Evolutionary conservation across 2,329 filamentous ascomycete species (phyloP).

Genomic region (Fusarium drepaniforme): DNA sequence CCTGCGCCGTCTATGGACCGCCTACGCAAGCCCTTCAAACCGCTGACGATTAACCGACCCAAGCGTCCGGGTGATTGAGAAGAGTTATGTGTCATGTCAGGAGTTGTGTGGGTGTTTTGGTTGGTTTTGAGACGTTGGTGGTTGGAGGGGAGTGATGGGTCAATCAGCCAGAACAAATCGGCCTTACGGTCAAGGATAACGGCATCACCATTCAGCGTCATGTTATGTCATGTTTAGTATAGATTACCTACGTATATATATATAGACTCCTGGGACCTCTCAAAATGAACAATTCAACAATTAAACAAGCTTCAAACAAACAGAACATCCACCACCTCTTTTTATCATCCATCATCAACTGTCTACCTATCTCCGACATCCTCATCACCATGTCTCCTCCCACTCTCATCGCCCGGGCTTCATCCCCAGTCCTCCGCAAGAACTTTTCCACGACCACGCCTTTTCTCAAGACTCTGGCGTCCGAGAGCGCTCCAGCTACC

Average conservation of each 20-base stretch:
- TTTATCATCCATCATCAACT: background rate
- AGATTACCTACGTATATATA: constrained; percentile 6
- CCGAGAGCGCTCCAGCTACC: constrained; percentile 1
- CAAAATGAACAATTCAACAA: constrained; percentile 5
- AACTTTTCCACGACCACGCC: constrained; percentile 40
- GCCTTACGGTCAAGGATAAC: constrained; percentile 44
- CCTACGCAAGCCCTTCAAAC: constrained; percentile 68
- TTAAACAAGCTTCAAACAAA: constrained; percentile 5
- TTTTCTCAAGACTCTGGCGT: constrained; percentile 19
- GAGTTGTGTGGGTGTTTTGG: constrained; percentile 14
- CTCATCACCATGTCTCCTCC: constrained; percentile 34
- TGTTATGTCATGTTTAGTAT: background rate
- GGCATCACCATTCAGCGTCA: background rate
- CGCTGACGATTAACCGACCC: constrained; percentile 64
- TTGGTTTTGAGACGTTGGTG: constrained; percentile 13
- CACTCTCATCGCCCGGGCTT: constrained; percentile 32
- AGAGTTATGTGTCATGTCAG: constrained; percentile 10
- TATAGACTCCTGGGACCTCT: background rate
- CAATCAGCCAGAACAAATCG: background rate
- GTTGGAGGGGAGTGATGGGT: background rate
- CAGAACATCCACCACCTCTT: background rate
- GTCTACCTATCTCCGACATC: background rate
- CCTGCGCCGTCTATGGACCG: constrained; percentile 63
- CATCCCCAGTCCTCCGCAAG: constrained; percentile 21
- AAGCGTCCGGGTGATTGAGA: constrained; percentile 38